phyloP scores from a whole-genome alignment of 371 early-diverging fungal species.

The Syncephalis plumigaleata region DNA sequence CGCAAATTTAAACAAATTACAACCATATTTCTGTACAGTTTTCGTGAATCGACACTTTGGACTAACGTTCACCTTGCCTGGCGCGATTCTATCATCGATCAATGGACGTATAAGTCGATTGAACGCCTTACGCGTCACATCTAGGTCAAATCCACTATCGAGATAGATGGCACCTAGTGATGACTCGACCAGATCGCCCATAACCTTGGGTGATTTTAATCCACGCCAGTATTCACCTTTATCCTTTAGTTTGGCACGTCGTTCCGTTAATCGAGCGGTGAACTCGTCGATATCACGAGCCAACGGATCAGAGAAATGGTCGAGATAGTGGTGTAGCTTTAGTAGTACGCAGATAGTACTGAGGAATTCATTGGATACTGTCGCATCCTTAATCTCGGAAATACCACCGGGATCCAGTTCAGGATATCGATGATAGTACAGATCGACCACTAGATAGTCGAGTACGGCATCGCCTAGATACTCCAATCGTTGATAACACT shows the following conservation, averaged over 20 bases:
- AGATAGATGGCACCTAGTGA: constrained; percentile 78
- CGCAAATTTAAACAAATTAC: too few species aligned
- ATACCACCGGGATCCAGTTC: constrained; percentile 44
- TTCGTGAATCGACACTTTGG: too few species aligned
- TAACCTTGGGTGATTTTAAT: constrained; percentile 63
- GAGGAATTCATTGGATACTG: constrained; percentile 77
- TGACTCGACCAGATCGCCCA: constrained; percentile 79
- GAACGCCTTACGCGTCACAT: too few species aligned
- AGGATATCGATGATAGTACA: constrained; percentile 41
- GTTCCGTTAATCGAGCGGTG: constrained; percentile 17
- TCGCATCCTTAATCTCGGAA: constrained; percentile 54
- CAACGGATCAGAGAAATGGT: constrained; percentile 36
- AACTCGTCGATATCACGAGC: constrained; percentile 27
- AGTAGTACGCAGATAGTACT: constrained; percentile 43
- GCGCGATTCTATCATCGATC: too few species aligned
- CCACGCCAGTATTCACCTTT: constrained; percentile 50
- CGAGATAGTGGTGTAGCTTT: constrained; percentile 42
- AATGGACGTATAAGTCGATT: too few species aligned
- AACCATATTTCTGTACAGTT: too few species aligned
- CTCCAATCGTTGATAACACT: constrained; percentile 84
- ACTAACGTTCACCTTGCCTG: too few species aligned
- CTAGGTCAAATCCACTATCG: constrained; percentile 46
- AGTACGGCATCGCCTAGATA: constrained; percentile 90
- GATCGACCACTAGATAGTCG: constrained; percentile 57
- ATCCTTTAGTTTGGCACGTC: constrained; percentile 11